Conservation (phyloP, 2,329 filamentous ascomycete genomes). For the Endoconidiophora polonica region DNA sequence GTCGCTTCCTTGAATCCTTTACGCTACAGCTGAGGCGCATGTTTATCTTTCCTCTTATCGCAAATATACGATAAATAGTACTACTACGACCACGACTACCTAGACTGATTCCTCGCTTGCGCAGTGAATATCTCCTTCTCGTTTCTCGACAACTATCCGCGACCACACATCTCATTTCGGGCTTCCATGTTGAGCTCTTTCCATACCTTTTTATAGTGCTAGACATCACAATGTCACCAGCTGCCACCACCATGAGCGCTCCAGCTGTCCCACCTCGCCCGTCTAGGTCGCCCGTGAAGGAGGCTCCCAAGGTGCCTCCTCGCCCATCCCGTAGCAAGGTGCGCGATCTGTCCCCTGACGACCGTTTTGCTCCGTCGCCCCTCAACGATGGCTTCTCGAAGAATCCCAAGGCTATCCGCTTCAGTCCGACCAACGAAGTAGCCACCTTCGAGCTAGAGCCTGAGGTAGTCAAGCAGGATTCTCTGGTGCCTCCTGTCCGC, state of each 20-base stretch:
- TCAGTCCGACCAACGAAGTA: constrained; percentile 22
- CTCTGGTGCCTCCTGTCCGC: constrained; percentile 29
- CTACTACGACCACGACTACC: background rate
- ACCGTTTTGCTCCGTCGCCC: constrained; percentile 71
- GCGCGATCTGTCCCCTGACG: constrained; percentile 61
- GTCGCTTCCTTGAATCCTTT: no score
- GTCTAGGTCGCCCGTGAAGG: constrained; percentile 23
- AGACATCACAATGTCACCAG: constrained; percentile 25
- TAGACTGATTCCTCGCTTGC: no score
- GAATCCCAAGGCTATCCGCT: constrained; percentile 23
- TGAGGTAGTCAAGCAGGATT: constrained; percentile 17
- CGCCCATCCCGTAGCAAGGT: constrained; percentile 56
- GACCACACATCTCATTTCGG: constrained; percentile 13
- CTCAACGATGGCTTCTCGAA: constrained; percentile 54
- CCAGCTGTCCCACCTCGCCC: constrained; percentile 43
- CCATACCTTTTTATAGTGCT: background rate
- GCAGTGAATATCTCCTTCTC: constrained; percentile 2
- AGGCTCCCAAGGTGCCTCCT: constrained; percentile 54
- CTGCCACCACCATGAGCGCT: constrained; percentile 32
- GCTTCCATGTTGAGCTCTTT: background rate
- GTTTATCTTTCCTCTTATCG: no score
- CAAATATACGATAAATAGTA: no score
- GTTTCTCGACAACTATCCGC: constrained; percentile 14
- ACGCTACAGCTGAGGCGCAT: no score
- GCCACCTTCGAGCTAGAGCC: constrained; percentile 9